These are phyloP conservation scores for Arachnomyces sp. DNA, from an alignment of 2,329 filamentous ascomycete genomes.

Conservation along the genomic window DNA sequence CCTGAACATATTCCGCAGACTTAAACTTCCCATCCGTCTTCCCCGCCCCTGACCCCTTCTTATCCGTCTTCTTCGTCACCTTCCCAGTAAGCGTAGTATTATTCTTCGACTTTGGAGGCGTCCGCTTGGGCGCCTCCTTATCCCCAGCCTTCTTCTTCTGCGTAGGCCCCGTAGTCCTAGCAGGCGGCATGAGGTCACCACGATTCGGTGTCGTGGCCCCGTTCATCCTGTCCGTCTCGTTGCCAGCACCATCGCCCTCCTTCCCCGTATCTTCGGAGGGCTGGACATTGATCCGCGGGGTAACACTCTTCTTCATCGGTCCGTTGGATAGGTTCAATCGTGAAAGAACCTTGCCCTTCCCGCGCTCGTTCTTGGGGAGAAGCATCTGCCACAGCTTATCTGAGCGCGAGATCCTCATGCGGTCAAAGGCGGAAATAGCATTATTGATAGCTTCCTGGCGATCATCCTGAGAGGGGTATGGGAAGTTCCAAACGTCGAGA, in stretches of 20 bases:
- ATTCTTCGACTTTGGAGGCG: slow-evolving; percentile 37
- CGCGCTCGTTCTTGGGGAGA: slow-evolving; percentile 51
- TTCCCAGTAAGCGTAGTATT: slow-evolving; percentile 35
- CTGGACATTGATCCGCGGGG: slow-evolving; percentile 31
- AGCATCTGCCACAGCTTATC: slow-evolving; percentile 57
- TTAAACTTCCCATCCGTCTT: slow-evolving; percentile 41
- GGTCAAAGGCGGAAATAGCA: slow-evolving; percentile 55
- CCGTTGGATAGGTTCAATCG: slow-evolving; percentile 45
- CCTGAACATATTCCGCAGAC: slow-evolving; percentile 46
- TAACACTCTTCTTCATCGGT: slow-evolving; percentile 30
- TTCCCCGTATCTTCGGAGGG: slow-evolving; percentile 28
- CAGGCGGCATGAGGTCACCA: slow-evolving; percentile 17
- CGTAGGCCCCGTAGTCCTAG: slow-evolving; percentile 19
- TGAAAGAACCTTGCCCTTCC: slow-evolving; percentile 54
- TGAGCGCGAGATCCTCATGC: slow-evolving; percentile 49
- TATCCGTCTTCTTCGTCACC: slow-evolving; percentile 39
- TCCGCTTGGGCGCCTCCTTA: slow-evolving; percentile 37
- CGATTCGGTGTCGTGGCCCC: slow-evolving; percentile 21
- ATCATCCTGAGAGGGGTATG: slow-evolving; percentile 47
- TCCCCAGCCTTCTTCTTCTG: slow-evolving; percentile 33
- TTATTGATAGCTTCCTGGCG: slow-evolving; percentile 53
- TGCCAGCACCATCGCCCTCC: slow-evolving; percentile 26
- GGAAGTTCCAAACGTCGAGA: slow-evolving; percentile 54
- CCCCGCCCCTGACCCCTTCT: slow-evolving; percentile 23
- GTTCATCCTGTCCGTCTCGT: slow-evolving; percentile 29